These are phyloP conservation scores for Solanum aculeatissimum DNA, from an alignment of 305 asterid species.

Conservation along the genomic window DNA sequence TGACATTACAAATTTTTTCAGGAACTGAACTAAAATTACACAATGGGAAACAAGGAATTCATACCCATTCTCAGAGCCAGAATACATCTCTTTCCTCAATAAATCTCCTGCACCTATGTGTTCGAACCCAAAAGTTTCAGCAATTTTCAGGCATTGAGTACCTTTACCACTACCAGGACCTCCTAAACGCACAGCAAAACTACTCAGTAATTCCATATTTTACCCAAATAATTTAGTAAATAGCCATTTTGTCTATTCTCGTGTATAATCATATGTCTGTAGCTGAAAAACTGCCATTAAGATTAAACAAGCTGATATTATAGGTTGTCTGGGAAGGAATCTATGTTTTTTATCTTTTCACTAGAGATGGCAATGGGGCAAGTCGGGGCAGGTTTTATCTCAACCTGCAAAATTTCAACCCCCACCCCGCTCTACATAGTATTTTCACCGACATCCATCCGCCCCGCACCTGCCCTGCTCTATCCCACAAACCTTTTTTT, in stretches of 20 bases:
- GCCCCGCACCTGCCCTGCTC: too few species aligned
- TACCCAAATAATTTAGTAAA: background rate
- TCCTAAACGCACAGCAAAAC: conserved; percentile 31
- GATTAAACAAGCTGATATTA: background rate
- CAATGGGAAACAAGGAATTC: background rate
- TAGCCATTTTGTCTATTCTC: background rate
- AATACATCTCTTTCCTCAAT: conserved; percentile 64
- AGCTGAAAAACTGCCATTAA: background rate
- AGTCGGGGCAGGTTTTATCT: too few species aligned
- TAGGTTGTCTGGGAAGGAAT: background rate
- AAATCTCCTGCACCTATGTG: conserved; percentile 95
- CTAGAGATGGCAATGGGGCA: too few species aligned
- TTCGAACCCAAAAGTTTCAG: conserved; percentile 63
- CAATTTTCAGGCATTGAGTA: conserved; percentile 76
- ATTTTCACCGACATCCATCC: too few species aligned
- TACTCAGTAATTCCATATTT: conserved; percentile 1
- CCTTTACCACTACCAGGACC: conserved; percentile 99
- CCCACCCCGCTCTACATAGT: too few species aligned
- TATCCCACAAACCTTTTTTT: too few species aligned
- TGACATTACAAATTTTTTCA: background rate
- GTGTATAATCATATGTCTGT: background rate
- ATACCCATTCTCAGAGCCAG: conserved; percentile 64
- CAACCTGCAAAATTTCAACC: too few species aligned
- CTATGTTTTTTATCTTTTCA: background rate
- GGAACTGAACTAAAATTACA: background rate